phyloP scores from a whole-genome alignment of 768 basidiomycete genomes.

The Xerocomellus dryophilus region DNA sequence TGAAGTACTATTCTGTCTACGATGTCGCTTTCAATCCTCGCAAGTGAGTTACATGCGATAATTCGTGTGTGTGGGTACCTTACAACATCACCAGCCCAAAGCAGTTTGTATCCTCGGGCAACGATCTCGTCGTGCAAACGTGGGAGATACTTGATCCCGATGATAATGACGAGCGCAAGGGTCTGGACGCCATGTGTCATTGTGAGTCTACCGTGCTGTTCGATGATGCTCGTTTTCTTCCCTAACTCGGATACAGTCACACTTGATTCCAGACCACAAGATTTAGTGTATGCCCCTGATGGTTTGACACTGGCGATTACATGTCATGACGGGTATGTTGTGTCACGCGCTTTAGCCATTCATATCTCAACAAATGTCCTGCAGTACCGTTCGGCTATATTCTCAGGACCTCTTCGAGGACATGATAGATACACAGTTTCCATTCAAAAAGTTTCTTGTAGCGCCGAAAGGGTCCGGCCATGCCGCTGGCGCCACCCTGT shows the following conservation, averaged over 20 bases:
- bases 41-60: slow-evolving; percentile 33
- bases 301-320: slow-evolving; percentile 38
- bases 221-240: not conserved
- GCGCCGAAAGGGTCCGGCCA: slow-evolving; percentile 22
- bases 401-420: slow-evolving; percentile 25
- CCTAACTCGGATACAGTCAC: slow-evolving; percentile 13
- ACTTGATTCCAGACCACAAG: slow-evolving; percentile 36
- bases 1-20: slow-evolving; percentile 52
- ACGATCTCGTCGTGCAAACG: slow-evolving; percentile 40
- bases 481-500: slow-evolving; percentile 46
- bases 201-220: slow-evolving; percentile 13
- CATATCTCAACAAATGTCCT: not conserved
- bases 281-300: slow-evolving; percentile 45
- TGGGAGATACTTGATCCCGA: slow-evolving; percentile 39
- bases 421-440: slow-evolving; percentile 9
- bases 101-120: slow-evolving; percentile 46
- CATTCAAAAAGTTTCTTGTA: slow-evolving; percentile 14
- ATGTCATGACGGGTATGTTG: slow-evolving; percentile 29
- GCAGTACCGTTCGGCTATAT: slow-evolving; percentile 24
- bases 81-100: slow-evolving; percentile 30
- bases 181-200: slow-evolving; percentile 10
- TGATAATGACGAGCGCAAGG: slow-evolving; percentile 10
- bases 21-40: slow-evolving; percentile 54
- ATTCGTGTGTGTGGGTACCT: not conserved
- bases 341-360: not conserved